Evolutionary conservation across 1,284 basidiomycete genomes (phyloP), one percentile per base, ranked within the genome.

Genomic region (Pulveroboletus sp.): DNA sequence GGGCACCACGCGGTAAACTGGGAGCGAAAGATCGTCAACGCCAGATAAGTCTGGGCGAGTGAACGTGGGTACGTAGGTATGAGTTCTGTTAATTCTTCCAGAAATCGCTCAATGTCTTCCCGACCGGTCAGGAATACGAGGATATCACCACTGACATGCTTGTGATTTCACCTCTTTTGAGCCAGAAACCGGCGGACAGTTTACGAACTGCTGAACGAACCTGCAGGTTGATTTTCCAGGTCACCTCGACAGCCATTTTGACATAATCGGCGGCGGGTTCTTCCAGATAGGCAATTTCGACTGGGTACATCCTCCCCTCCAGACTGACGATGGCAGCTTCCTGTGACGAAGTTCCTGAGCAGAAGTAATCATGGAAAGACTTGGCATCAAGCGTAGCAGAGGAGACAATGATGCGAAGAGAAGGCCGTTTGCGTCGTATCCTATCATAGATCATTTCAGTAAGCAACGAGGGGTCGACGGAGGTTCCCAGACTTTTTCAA

Each of bases 81-180:
- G 52, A 89, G 76, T 63, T 98, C 95, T 0, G 88, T 77, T 3
- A 98, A 76, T 52, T 85, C 82, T 64, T 96, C 90, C 10, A 97
- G 72, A 56, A 89, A 95, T 35, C 82, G 77, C 46, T 99, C 94
- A 50, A 99, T 99, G 67, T 99, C 97, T 65, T 99, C 96, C 54
- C 96, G 81, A n/a, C 97, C 95, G 0, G 97, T 95, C 48, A 98
- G 71, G 70, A 99, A 99, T 5, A 98, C 86, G 13, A 99, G 81
- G 42, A 99, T 83, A 72, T 98, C 95, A 1, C 96, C 96, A 3
- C 84, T 79, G 64, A 84, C 82, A 76, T 89, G 83, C 78, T 86
- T 46, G 40, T 32, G 36, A 48, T 53, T 43, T 26, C 2, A 16
- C 17, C 3, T n/a, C 10, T 15, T 42, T 49, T 61, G 24, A 62